These are phyloP conservation scores for Tolypocladium inflatum DNA, from an alignment of 2,329 filamentous ascomycete species.

Conservation along the genomic window DNA sequence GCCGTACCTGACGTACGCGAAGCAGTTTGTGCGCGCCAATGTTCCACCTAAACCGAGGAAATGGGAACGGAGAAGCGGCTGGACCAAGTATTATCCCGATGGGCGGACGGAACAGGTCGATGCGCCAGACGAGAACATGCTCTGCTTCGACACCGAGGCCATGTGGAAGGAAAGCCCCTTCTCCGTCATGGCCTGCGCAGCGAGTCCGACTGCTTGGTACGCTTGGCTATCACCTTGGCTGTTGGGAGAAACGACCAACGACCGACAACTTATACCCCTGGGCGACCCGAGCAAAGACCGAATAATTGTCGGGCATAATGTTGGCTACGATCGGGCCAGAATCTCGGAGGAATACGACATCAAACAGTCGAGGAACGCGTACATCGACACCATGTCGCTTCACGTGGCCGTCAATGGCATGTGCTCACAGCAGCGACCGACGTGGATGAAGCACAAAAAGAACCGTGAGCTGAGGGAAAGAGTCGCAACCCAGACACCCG, in stretches of 20 bases:
- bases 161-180: conserved; percentile 91
- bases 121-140: conserved; percentile 67
- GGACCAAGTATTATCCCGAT: conserved; percentile 83
- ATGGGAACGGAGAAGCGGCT: conserved; percentile 76
- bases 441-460: conserved; percentile 96
- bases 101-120: conserved; percentile 62
- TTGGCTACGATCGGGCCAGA: conserved; percentile 87
- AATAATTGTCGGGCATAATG: conserved; percentile 86
- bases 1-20: conserved; percentile 69
- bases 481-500: conserved; percentile 61
- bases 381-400: conserved; percentile 95
- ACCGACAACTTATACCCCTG: conserved; percentile 76
- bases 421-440: conserved; percentile 93
- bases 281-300: conserved; percentile 66
- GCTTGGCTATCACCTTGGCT: conserved; percentile 96
- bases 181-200: conserved; percentile 94
- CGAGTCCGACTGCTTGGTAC: conserved; percentile 87
- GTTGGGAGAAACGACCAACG: conserved; percentile 66
- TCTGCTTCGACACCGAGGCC: conserved; percentile 94
- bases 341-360: conserved; percentile 84
- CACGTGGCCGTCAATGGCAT: conserved; percentile 98
- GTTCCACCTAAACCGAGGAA: conserved; percentile 51
- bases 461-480: conserved; percentile 75
- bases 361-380: conserved; percentile 72
- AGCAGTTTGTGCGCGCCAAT: conserved; percentile 57